Evolutionary conservation across 768 basidiomycete genomes (phyloP).

Genomic region (Lactifluus echinatus): DNA sequence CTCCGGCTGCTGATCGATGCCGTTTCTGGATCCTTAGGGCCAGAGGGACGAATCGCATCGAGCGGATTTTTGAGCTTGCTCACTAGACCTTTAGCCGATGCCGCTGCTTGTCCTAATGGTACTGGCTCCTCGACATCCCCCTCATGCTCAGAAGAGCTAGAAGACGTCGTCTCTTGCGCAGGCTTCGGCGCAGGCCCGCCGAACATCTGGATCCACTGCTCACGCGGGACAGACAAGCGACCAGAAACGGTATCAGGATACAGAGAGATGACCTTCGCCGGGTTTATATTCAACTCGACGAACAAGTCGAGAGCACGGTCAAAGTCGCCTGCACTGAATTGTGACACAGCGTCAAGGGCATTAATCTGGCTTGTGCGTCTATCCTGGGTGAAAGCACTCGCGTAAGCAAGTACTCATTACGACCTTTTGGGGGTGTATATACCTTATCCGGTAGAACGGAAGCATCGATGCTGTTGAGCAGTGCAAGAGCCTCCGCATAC

Average conservation of each 20-base stretch:
- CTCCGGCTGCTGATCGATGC: constrained; percentile 36
- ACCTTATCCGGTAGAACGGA: constrained; percentile 58
- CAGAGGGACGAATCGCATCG: constrained; percentile 39
- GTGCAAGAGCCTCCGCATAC: constrained; percentile 72
- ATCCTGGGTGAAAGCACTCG: no score
- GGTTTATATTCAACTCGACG: constrained; percentile 82
- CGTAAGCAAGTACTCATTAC: not conserved
- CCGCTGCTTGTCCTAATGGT: not conserved
- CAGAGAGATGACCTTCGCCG: constrained; percentile 86
- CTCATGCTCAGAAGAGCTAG: constrained; percentile 7
- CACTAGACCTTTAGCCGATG: constrained; percentile 34
- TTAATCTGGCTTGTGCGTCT: constrained; percentile 51
- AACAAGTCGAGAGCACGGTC: constrained; percentile 81
- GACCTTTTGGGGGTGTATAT: not conserved
- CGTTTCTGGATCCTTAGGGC: constrained; percentile 54
- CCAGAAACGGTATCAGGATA: constrained; percentile 81
- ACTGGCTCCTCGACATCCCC: constrained; percentile 6
- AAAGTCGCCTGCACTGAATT: constrained; percentile 61
- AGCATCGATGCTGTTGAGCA: constrained; percentile 64
- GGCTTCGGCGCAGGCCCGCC: constrained; percentile 50
- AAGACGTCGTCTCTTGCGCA: constrained; percentile 23
- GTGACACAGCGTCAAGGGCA: constrained; percentile 68
- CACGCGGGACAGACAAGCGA: constrained; percentile 56
- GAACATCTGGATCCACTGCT: constrained; percentile 73
- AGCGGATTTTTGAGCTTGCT: constrained; percentile 48